Evolutionary conservation across 257 asterid genomes (phyloP), one percentile per base, ranked within the genome.

Genomic region (Solanum chiquidenum): DNA sequence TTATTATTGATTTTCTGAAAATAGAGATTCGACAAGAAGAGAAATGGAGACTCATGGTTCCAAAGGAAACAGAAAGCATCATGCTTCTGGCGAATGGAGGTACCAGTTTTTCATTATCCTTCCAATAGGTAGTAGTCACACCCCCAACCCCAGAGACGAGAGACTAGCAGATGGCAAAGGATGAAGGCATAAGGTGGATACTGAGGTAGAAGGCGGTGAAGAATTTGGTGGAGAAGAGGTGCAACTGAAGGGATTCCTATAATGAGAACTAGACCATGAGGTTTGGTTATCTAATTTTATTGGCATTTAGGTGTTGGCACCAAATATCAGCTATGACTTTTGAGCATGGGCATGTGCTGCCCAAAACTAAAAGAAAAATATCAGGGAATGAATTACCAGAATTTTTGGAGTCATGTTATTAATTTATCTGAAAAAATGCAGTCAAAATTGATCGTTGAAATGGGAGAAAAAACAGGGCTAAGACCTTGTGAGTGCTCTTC

Each of bases 401-500:
- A 46, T 49, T 34, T 80, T 29, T 46, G n/a, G 44, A 18, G 68
- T 80, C 69, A 49, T 80, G 69, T 29, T 44, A 80, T 44, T 44
- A 44, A 77, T 77, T 79, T 27, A 80, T 27, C 42, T 16, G 69
- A 80, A 80, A 27, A 46, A 80, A 80, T 80, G 69, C 69, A 80
- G 25, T 49, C 66, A 80, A 80, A 75, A 46, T 49, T 18, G 69
- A n/a, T 46, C 9, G 33, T 31, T 72, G 37, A 34, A 89, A 49
- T 27, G 87, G 79, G 68, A 0, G 31, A 87, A 40, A 23, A 64
- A 35, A 44, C 80, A 79, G 88, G 84, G 72, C 87, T 25, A 85
- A 75, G 80, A 96, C 98, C 99, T 97, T 97, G 93, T 96, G 95
- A 60, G 94, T 88, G 91, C 91, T 71, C 87, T 93, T 95, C 91